Evolutionary conservation across 2,329 filamentous ascomycete species (phyloP), one percentile per base, ranked within the genome.

Genomic region (Erysiphe neolycopersici): DNA sequence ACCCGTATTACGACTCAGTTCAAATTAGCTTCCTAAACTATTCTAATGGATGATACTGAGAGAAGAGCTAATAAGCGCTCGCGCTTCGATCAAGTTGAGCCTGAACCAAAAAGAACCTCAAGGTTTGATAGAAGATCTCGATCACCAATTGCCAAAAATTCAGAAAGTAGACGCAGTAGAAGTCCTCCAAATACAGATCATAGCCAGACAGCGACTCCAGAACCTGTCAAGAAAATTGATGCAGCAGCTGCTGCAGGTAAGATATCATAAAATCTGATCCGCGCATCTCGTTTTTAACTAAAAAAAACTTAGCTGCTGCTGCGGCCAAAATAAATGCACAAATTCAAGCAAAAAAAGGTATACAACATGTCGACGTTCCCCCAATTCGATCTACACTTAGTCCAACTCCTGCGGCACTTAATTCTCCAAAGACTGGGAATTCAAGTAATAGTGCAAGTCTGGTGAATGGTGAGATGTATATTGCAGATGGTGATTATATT

Each of bases 401-500:
- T 31, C 52, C 54, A 10, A 30, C 49, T 35, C 47, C 41, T 26
- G 50, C 47, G 42, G 50, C 50, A 32, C 49, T 53, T n/a, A 50
- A 50, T 35, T 56, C 55, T 19, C 54, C 55, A 29, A 47, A n/a
- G 40, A 43, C 49, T 42, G 43, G 50, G 12, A 50, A 46, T 32
- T 49, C 50, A 45, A 47, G 47, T 41, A 56, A 54, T 43, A 72
- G 64, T 53, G 64, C 68, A 49, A 62, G 64, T 47, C 52, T 58
- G 42, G 59, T 91, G 59, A 83, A 87, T 54, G 75, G 78, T 54
- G 83, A 91, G 55, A 79, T 93, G 59, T 95, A 95, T 58, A 79
- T 92, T 53, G 79, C 85, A 48, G 89, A 95, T 59, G 89, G 89
- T 54, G 89, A 98, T 62, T 95, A 81, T 60, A 95, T 98, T 63